Evolutionary conservation across 306 rosid species (phyloP), one percentile per base, ranked within the genome.

Genomic region (Glycine tomentella): DNA sequence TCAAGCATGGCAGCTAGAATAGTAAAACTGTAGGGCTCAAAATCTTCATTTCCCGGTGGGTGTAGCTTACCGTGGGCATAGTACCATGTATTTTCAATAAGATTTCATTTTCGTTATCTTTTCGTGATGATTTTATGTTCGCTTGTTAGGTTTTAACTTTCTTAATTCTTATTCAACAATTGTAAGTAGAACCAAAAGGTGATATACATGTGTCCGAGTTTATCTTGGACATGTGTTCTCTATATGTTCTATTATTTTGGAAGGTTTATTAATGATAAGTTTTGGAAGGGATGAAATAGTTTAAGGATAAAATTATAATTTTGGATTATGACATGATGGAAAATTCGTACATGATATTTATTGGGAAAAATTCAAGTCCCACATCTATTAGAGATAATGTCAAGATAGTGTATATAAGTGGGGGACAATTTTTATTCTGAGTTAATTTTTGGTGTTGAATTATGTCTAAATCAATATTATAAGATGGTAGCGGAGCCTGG

Each of bases 141-240:
- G 42, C 75, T 38, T 61, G 38, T 64, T 69, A 59, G 71, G 20
- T 71, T 72, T 65, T 49, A 17, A n/a, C n/a, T n/a, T n/a, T n/a
- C n/a, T n/a, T n/a, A n/a, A n/a, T 25, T 25, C 7, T 65, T 55
- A 51, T 73, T 68, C 55, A 68, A 81, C 51, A 61, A 38, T 9
- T 81, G 83, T 72, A 77, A 38, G 83, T 55, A 64, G 72, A 81
- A 65, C 70, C 25, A 58, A 17, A 33, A 65, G 63, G 16, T 58
- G 38, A 63, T 25, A 53, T 68, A 33, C 3, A 20, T 63, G 48
- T 2, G 34, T 72, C 48, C 2, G 44, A 3, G 38, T 58, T 50
- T 48, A 13, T 50, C 67, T 7, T 46, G 49, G 52, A 36, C 15
- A 57, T 20, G 8, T 3, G 17, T 42, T 53, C 13, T 72, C 49